Evolutionary conservation across 192 early-diverging fungal species (phyloP).

Genomic region (Anaeromyces robustus): DNA sequence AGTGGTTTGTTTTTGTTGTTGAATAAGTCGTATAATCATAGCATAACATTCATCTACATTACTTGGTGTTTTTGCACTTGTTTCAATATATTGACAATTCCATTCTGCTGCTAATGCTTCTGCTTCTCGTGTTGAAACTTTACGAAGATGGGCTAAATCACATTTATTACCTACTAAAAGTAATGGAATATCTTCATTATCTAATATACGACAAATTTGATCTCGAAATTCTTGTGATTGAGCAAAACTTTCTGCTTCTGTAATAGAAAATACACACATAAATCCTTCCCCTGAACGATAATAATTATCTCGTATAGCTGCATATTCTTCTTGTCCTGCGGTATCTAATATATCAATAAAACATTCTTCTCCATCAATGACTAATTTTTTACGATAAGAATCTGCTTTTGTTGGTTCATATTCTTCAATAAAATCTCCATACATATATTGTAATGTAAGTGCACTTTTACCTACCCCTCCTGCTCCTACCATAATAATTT

Average conservation of each 20-base stretch:
- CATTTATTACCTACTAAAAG: conserved; percentile 70
- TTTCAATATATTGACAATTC: conserved; percentile 56
- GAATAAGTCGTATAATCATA: conserved; percentile 39
- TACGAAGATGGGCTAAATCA: conserved; percentile 40
- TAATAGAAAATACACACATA: conserved; percentile 68
- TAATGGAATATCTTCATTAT: conserved; percentile 70
- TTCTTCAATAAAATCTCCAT: conserved; percentile 86
- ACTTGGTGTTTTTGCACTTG: conserved; percentile 55
- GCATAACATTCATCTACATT: conserved; percentile 69
- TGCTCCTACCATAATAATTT: conserved; percentile 83
- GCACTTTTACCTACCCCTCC: conserved; percentile 86
- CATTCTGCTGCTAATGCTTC: conserved; percentile 41
- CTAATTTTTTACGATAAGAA: conserved; percentile 71
- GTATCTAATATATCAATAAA: conserved; percentile 85
- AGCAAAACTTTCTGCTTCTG: conserved; percentile 61
- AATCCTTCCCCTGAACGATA: conserved; percentile 33
- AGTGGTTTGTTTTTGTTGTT: no score
- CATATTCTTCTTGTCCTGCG: conserved; percentile 81
- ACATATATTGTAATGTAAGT: conserved; percentile 77
- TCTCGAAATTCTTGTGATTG: conserved; percentile 65
- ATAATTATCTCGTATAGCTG: conserved; percentile 29
- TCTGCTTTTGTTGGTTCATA: conserved; percentile 90
- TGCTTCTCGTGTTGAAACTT: conserved; percentile 42
- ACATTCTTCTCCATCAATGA: conserved; percentile 54
- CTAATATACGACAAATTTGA: conserved; percentile 68